Conservation (phyloP, 2,329 filamentous ascomycete genomes). For the Xenoacremonium recifei region DNA sequence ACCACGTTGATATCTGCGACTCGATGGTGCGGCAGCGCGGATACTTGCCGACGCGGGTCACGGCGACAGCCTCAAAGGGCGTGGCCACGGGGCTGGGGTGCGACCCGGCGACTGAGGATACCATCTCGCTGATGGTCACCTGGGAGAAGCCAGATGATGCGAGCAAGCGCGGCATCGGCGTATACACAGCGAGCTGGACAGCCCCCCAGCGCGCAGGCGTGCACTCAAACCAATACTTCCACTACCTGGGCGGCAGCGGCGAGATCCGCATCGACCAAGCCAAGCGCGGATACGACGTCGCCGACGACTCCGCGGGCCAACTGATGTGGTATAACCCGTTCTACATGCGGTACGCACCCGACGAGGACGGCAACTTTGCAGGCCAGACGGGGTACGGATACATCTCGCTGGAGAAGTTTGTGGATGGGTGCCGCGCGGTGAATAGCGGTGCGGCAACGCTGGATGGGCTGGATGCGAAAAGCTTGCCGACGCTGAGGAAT, state of each 20-base stretch:
- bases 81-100: conserved; percentile 79
- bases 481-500: conserved; percentile 81
- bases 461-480: conserved; percentile 74
- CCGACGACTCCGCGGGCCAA: conserved; percentile 70
- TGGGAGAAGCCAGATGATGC: conserved; percentile 75
- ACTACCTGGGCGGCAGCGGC: conserved; percentile 82
- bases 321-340: conserved; percentile 91
- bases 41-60: conserved; percentile 76
- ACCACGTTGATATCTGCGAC: conserved; percentile 91
- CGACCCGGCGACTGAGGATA: conserved; percentile 80
- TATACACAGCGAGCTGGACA: conserved; percentile 94
- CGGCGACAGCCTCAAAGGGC: conserved; percentile 74
- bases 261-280: conserved; percentile 91
- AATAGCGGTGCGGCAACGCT: conserved; percentile 72
- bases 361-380: conserved; percentile 91
- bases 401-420: conserved; percentile 92
- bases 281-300: conserved; percentile 90
- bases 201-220: conserved; percentile 89
- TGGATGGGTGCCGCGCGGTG: conserved; percentile 78
- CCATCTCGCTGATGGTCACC: conserved; percentile 85
- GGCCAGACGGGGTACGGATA: conserved; percentile 93
- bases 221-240: conserved; percentile 97
- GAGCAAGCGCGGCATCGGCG: conserved; percentile 73
- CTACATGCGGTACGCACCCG: conserved; percentile 92
- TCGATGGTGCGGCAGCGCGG: conserved; percentile 76